Percentiles rank a stretch among this genome's conserved stretches.
These are phyloP conservation scores for Marchantia polymorpha DNA, from an alignment of 225 moss, liverwort and hornwort species.

Conservation along the genomic window DNA sequence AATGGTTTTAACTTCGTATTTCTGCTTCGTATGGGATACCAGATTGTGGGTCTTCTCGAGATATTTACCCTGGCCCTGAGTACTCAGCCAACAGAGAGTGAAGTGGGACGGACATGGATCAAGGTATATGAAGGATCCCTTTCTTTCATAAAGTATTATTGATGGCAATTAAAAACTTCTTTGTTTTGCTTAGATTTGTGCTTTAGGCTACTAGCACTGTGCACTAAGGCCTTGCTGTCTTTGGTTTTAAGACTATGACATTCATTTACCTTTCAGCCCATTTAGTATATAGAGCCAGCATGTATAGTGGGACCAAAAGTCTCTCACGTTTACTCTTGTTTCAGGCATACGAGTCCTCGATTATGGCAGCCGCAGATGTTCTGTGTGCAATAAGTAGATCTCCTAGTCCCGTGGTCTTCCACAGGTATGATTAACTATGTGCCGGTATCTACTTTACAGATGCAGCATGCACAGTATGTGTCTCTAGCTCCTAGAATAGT, in stretches of 20 bases:
- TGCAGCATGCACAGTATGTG: too few species aligned
- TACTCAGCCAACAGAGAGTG: slow-evolving; percentile 64
- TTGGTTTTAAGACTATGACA: too few species aligned
- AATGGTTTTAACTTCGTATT: not conserved
- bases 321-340: not conserved
- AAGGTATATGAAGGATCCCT: slow-evolving; percentile 43
- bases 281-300: not conserved
- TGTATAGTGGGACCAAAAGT: too few species aligned
- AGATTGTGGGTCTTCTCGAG: slow-evolving; percentile 90
- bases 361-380: slow-evolving; percentile 75
- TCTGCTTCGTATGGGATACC: not conserved
- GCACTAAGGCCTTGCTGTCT: too few species aligned
- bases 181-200: not conserved
- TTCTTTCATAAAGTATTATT: too few species aligned
- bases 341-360: slow-evolving; percentile 79
- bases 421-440: slow-evolving; percentile 43
- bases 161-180: not conserved
- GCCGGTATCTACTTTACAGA: not conserved
- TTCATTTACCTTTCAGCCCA: too few species aligned
- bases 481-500: too few species aligned
- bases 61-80: slow-evolving; percentile 62
- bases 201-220: too few species aligned
- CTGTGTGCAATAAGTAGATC: slow-evolving; percentile 80
- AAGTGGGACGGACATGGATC: slow-evolving; percentile 74
- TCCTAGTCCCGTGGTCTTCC: slow-evolving; percentile 73